Conservation (phyloP, 129 eudicot species). For the Flaveria linearis region DNA sequence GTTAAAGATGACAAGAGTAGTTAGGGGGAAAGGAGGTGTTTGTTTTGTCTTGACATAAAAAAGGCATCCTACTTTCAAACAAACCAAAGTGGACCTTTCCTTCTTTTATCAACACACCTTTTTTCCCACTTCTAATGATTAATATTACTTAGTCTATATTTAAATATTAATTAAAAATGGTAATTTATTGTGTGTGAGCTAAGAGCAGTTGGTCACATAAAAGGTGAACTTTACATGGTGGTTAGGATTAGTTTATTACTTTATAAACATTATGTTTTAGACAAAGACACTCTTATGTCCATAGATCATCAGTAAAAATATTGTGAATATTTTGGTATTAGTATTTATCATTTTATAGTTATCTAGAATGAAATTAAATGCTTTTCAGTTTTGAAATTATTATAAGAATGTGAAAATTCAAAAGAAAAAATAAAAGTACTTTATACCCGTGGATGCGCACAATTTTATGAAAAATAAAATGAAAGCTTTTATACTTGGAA, state of each 20-base stretch:
- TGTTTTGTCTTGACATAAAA: constrained; percentile 47
- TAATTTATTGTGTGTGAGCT: neutral
- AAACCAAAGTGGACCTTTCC: constrained; percentile 45
- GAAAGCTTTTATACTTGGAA: no score
- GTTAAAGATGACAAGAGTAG: constrained; percentile 45
- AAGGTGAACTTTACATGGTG: constrained; percentile 36
- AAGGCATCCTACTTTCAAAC: constrained; percentile 41
- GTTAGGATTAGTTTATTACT: constrained; percentile 38
- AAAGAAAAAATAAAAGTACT: no score
- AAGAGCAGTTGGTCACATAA: constrained; percentile 30
- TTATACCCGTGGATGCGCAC: no score
- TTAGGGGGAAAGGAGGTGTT: constrained; percentile 40
- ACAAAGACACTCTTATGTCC: constrained; percentile 16
- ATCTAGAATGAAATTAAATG: no score
- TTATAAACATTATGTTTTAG: constrained; percentile 38
- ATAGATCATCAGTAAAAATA: neutral
- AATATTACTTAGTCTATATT: constrained; percentile 3
- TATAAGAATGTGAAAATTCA: no score
- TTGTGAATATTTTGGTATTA: neutral
- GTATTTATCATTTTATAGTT: no score
- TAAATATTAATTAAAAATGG: neutral
- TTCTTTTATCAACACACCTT: constrained; percentile 16
- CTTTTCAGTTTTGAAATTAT: no score
- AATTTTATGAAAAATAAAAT: no score
- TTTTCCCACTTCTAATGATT: constrained; percentile 20